These are phyloP conservation scores for Camillea tinctor DNA, from an alignment of 2,329 filamentous ascomycete species.

Conservation along the genomic window DNA sequence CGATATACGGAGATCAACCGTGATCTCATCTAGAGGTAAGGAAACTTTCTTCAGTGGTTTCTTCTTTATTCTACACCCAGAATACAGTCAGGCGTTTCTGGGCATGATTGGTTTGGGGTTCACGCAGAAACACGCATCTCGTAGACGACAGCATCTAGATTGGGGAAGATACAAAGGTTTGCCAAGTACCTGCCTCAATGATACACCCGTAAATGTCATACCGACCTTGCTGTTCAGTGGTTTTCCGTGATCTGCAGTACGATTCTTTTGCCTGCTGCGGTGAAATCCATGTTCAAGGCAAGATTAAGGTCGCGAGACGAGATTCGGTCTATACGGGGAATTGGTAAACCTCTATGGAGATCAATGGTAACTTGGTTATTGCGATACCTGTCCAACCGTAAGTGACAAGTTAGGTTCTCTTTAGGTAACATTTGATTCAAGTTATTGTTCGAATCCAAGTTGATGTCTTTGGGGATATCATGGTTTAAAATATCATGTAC, in stretches of 20 bases:
- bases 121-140: slow-evolving; percentile 22
- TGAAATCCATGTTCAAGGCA: slow-evolving; percentile 1
- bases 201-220: slow-evolving; percentile 24
- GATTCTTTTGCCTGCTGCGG: slow-evolving; percentile 5
- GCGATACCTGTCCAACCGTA: neutral
- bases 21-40: slow-evolving; percentile 18
- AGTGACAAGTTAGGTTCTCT: neutral
- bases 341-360: neutral
- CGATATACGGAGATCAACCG: slow-evolving; percentile 6
- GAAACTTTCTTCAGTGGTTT: slow-evolving; percentile 18
- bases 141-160: slow-evolving; percentile 25
- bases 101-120: slow-evolving; percentile 22
- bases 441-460: neutral
- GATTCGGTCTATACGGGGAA: neutral
- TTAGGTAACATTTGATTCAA: neutral
- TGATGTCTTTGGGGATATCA: neutral
- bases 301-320: neutral
- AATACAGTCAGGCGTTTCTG: slow-evolving; percentile 17
- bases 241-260: slow-evolving; percentile 21
- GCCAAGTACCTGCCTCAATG: slow-evolving; percentile 26
- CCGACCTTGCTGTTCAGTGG: slow-evolving; percentile 19
- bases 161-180: slow-evolving; percentile 25
- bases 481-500: neutral
- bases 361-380: neutral
- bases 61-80: slow-evolving; percentile 12